Evolutionary conservation across 331 rosid species (phyloP), one percentile per base, ranked within the genome.

Genomic region (Quercus phellos): DNA sequence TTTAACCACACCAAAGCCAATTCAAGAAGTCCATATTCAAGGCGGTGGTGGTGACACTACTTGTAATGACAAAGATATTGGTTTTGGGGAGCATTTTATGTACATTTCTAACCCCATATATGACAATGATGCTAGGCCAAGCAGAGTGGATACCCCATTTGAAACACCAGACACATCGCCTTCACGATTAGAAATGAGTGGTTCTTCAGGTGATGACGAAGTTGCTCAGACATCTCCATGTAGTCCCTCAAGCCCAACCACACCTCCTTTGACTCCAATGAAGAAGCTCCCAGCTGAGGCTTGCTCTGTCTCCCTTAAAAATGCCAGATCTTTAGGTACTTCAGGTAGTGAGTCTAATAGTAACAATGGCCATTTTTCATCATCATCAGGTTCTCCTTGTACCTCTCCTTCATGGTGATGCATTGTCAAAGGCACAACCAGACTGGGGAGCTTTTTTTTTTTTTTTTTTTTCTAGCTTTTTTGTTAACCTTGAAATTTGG

Each of bases 401-500:
- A 90, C 97, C 82, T 95, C 98, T 79, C 97, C 95, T 87, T 91
- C 97, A 21, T 95, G 99, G 98, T 91, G 92, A 80, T 74, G 32
- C 75, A 51, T 12, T 46, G 53, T 69, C 76, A 19, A 68, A 74
- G 81, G 68, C 63, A 51, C 30, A 34, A 73, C 32, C 80, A 51
- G 78, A 74, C 17, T 22, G 32, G 1, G 30, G 63, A 2, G 12
- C 16, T 61, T 46, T 72, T 27, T 22, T 81, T 74, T 71, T 34
- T 21, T 21, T 11, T 35, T 46, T 35, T 55, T 21, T 35, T 16
- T 64, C 11, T 17, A 27, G 80, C 4, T 26, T 22, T 59, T 19
- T 54, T 74, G 51, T 46, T 1, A 1, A 26, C 53, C 16, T 46
- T 46, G 17, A 12, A 12, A 46, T 10, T 21, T 11, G 68, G 75